Conservation (phyloP, 495 filamentous ascomycete genomes). For the Astrothelium macrocarpum region DNA sequence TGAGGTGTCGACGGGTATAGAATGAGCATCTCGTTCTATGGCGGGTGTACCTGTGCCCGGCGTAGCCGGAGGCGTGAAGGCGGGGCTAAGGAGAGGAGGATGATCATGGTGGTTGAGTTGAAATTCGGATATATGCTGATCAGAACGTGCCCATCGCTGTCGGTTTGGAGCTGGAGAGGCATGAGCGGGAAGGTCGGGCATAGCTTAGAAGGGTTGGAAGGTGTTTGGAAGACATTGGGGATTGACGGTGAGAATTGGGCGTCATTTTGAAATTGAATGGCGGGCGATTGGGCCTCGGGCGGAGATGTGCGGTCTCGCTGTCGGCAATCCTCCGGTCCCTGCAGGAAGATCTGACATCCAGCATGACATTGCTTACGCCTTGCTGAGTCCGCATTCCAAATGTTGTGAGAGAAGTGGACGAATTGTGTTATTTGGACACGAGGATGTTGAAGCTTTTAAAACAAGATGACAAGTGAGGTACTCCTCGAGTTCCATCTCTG, state of each 20-base stretch:
- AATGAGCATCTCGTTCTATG: slow-evolving; percentile 21
- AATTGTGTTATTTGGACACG: too few relatives aligned
- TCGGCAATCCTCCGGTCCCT: too few relatives aligned
- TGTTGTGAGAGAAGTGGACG: too few relatives aligned
- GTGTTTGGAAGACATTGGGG: not conserved
- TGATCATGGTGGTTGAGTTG: slow-evolving; percentile 18
- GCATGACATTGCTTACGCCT: too few relatives aligned
- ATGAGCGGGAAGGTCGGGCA: slow-evolving; percentile 30
- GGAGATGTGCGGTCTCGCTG: too few relatives aligned
- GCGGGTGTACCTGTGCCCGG: slow-evolving; percentile 26
- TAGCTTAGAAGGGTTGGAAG: not conserved
- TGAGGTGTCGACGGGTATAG: slow-evolving; percentile 26
- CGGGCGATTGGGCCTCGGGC: not conserved
- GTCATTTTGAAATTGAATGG: not conserved
- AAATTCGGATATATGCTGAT: slow-evolving; percentile 20
- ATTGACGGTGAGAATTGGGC: not conserved
- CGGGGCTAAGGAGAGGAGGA: slow-evolving; percentile 33
- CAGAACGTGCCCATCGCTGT: slow-evolving; percentile 22
- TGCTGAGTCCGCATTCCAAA: too few relatives aligned
- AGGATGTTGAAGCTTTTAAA: too few relatives aligned
- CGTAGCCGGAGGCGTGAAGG: slow-evolving; percentile 37
- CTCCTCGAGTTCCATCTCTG: too few relatives aligned
- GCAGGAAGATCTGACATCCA: not conserved
- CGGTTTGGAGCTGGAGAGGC: slow-evolving; percentile 31
- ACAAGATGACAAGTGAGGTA: too few relatives aligned